Base-by-base conservation (phyloP, 2,329 filamentous ascomycete genomes). In the Pyrenophora graminea region DNA sequence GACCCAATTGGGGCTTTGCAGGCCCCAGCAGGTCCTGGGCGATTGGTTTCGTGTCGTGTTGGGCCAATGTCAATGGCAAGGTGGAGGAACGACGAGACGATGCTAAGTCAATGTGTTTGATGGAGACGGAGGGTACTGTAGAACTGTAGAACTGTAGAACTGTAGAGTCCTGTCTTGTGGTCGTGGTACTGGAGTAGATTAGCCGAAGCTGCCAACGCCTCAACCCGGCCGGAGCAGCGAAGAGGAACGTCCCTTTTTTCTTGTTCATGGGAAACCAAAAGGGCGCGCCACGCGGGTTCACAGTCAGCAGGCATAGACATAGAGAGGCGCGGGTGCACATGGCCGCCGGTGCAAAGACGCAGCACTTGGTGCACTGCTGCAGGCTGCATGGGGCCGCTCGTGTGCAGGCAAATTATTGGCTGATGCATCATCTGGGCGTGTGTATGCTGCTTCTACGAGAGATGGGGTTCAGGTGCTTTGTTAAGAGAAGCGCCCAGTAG, bases 1-100 rank as follows among this genome's bases (percentile, higher is more conserved):
- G 47, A 47, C 46, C 64, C 64, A 64, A 66, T 64, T 64, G 55
- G 42, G 45, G 27, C 38, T 40, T 45, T 45, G 42, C 34, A 33
- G 33, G 31, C 51, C 45, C 45, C 49, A 55, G 55, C 41, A 25
- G 48, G 44, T 59, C 39, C 48, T 44, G 54, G 45, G 50, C 34
- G 43, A 45, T 50, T 43, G 41, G 39, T 43, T 32, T 49, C 49
- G n/a, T 47, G 44, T 46, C 33, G 50, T 32, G 38, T 10, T n/a
- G 43, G 19, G 15, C 15, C 15, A 15, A 15, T 15, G 15, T 15
- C 15, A 15, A 15, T 15, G 15, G 15, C 15, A 15, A 15, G 15
- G 15, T 15, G 15, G 15, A 15, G 15, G 19, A 5, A 21, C 5
- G 19, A 21, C 19, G 19, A 21, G 19, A 21, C 19, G 5, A 21